A percentile compares a stretch with the other conserved stretches of the same genome.
phyloP scores from a whole-genome alignment of 2,329 filamentous ascomycete species.

The Monilinia polystroma region DNA sequence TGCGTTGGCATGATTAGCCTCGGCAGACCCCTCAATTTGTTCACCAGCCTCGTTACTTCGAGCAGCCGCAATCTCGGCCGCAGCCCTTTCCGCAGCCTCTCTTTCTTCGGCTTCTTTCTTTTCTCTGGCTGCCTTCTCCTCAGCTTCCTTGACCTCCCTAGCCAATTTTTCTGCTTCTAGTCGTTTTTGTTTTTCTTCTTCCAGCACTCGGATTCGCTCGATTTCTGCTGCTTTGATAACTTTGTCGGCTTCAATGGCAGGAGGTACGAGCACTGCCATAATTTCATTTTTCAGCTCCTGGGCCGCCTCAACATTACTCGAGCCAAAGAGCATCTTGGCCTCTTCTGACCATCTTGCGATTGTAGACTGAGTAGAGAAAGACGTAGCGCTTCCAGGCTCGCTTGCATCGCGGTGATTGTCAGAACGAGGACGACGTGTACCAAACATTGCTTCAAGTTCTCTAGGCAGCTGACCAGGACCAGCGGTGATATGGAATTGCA shows the following conservation, averaged over 20 bases:
- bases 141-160: slow-evolving; percentile 70
- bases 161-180: slow-evolving; percentile 65
- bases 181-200: slow-evolving; percentile 60
- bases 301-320: slow-evolving; percentile 65
- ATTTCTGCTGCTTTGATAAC: slow-evolving; percentile 61
- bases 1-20: slow-evolving; percentile 29
- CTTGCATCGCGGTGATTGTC: slow-evolving; percentile 33
- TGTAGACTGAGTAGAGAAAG: slow-evolving; percentile 70
- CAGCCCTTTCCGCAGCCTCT: slow-evolving; percentile 58
- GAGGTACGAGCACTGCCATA: slow-evolving; percentile 72
- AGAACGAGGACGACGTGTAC: slow-evolving; percentile 33
- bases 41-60: slow-evolving; percentile 47
- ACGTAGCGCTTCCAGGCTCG: slow-evolving; percentile 39
- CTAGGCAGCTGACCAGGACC: slow-evolving; percentile 50
- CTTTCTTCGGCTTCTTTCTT: slow-evolving; percentile 70
- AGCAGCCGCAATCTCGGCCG: slow-evolving; percentile 51
- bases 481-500: slow-evolving; percentile 60
- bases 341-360: slow-evolving; percentile 84
- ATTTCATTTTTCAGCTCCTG: slow-evolving; percentile 67
- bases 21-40: slow-evolving; percentile 39
- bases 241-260: slow-evolving; percentile 79
- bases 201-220: slow-evolving; percentile 54
- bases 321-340: slow-evolving; percentile 79
- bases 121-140: slow-evolving; percentile 64
- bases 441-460: slow-evolving; percentile 50